Percentiles rank a stretch among this genome's conserved stretches.
These are phyloP conservation scores for Urochloa ruziziensis DNA, from an alignment of 176 grass and related monocot genomes.

Conservation along the genomic window DNA sequence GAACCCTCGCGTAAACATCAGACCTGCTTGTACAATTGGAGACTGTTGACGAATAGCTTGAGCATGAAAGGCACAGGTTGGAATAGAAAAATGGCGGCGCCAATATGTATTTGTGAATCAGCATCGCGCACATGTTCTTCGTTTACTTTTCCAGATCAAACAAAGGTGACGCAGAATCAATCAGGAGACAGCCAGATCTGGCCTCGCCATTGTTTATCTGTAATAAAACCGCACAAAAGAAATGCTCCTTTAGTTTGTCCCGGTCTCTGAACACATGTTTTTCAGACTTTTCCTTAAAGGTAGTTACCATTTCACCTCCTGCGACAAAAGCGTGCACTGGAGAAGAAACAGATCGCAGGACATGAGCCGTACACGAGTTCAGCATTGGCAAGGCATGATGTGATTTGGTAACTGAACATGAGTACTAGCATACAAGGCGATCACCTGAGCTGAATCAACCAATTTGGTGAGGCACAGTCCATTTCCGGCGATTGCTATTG, in stretches of 20 bases:
- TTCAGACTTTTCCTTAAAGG: slow-evolving; percentile 2
- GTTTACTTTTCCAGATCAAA: slow-evolving; percentile 50
- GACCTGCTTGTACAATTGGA: neutral
- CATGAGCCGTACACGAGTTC: slow-evolving; percentile 9
- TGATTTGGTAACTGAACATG: neutral
- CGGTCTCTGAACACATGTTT: slow-evolving; percentile 10
- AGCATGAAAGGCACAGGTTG: slow-evolving; percentile 11
- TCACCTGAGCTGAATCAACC: neutral
- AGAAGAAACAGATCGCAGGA: slow-evolving; percentile 18
- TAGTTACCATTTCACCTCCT: slow-evolving; percentile 19
- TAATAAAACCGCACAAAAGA: neutral
- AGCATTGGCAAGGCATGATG: slow-evolving; percentile 20
- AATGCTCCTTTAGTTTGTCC: slow-evolving; percentile 22
- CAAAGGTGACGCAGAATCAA: slow-evolving; percentile 34
- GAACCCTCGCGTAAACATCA: neutral
- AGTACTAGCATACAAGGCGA: neutral
- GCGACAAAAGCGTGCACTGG: slow-evolving; percentile 17
- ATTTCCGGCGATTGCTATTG: neutral
- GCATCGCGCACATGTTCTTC: slow-evolving; percentile 34
- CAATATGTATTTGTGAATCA: slow-evolving; percentile 9
- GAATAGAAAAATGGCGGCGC: slow-evolving; percentile 25
- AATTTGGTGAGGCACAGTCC: neutral
- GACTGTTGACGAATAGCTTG: slow-evolving; percentile 23
- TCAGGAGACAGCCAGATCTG: slow-evolving; percentile 43
- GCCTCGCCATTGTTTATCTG: slow-evolving; percentile 17